These are phyloP conservation scores for Neurospora crassa DNA, from an alignment of 2,329 filamentous ascomycete genomes.

Conservation along the genomic window DNA sequence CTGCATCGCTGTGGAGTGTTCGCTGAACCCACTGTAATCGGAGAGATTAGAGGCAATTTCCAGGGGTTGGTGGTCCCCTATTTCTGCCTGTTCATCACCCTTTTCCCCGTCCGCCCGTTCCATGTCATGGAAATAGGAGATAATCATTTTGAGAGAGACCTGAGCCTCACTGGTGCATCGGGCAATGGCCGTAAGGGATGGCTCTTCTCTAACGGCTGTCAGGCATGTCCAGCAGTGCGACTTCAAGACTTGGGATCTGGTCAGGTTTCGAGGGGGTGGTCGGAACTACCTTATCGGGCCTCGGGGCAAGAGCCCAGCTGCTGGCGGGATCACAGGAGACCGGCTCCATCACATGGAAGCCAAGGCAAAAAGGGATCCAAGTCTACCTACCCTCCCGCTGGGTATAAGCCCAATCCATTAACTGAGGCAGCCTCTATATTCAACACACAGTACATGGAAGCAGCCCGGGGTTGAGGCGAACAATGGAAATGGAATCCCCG, in stretches of 20 bases:
- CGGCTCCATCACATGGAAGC: neutral
- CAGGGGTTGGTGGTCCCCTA: neutral
- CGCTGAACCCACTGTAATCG: neutral
- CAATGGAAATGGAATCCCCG: neutral
- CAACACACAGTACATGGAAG: neutral
- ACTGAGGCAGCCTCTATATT: neutral
- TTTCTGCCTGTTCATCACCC: neutral
- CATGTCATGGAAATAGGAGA: neutral
- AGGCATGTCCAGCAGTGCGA: neutral
- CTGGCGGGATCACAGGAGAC: neutral
- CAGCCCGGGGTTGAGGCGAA: neutral
- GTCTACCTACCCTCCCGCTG: neutral
- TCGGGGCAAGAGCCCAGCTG: neutral
- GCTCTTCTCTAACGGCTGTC: no score
- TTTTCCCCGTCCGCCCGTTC: neutral
- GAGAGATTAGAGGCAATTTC: neutral
- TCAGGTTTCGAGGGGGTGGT: neutral
- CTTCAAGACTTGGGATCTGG: neutral
- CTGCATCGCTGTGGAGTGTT: neutral
- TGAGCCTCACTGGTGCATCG: neutral
- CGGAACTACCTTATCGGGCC: no score
- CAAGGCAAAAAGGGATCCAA: neutral
- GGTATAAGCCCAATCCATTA: neutral
- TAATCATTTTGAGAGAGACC: neutral
- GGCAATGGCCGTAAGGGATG: no score